A percentile compares a stretch with the other conserved stretches of the same genome.
These are phyloP conservation scores for Microsporum audouinii DNA, from an alignment of 2,329 filamentous ascomycete species.

Conservation along the genomic window DNA sequence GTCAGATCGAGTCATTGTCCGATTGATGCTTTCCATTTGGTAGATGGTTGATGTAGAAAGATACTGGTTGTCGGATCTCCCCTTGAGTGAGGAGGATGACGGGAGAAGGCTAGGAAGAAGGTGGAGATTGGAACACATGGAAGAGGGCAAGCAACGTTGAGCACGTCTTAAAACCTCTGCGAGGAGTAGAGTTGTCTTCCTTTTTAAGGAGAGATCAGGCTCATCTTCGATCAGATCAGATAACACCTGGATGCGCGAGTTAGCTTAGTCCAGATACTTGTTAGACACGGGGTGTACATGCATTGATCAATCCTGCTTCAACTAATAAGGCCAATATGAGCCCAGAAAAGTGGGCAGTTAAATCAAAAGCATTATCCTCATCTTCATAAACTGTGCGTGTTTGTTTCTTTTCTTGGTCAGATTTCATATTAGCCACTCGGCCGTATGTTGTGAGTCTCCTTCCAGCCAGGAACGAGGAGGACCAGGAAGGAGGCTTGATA, in stretches of 20 bases:
- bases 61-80: slow-evolving; percentile 60
- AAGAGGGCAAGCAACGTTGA: slow-evolving; percentile 68
- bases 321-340: slow-evolving; percentile 77
- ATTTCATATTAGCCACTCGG: slow-evolving; percentile 66
- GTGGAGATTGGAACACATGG: slow-evolving; percentile 75
- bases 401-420: slow-evolving; percentile 43
- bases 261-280: slow-evolving; percentile 12
- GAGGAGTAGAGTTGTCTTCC: slow-evolving; percentile 81
- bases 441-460: slow-evolving; percentile 89
- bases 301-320: slow-evolving; percentile 59
- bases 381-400: slow-evolving; percentile 50
- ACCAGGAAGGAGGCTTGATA: slow-evolving; percentile 91
- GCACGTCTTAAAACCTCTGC: slow-evolving; percentile 86
- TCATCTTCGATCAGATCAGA: slow-evolving; percentile 41
- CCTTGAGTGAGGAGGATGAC: slow-evolving; percentile 47
- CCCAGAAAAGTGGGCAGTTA: slow-evolving; percentile 89
- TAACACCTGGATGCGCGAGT: slow-evolving; percentile 29
- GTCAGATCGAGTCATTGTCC: slow-evolving; percentile 73
- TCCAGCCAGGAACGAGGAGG: slow-evolving; percentile 86
- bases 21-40: slow-evolving; percentile 94
- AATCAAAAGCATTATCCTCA: slow-evolving; percentile 54
- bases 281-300: slow-evolving; percentile 15
- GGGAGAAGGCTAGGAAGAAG: slow-evolving; percentile 76
- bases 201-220: slow-evolving; percentile 48
- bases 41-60: slow-evolving; percentile 84